phyloP scores from a whole-genome alignment of 106 monocot genomes.

The Phalaenopsis equestris region DNA sequence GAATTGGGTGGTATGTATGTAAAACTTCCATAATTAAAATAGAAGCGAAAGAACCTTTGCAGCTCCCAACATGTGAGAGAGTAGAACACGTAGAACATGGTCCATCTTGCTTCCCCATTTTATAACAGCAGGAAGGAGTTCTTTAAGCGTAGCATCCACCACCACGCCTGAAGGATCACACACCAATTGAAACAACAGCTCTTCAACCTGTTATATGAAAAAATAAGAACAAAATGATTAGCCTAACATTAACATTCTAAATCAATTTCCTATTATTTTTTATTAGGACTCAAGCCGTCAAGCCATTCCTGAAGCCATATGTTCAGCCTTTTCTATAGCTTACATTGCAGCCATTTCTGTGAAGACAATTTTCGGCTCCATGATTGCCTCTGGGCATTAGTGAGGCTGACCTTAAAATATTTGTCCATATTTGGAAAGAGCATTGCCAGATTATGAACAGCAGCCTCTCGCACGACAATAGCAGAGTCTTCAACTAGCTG shows the following conservation, averaged over 20 bases:
- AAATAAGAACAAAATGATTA: conserved; percentile 13
- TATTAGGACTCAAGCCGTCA: conserved; percentile 30
- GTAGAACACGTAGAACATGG: conserved; percentile 65
- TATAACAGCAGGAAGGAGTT: conserved; percentile 77
- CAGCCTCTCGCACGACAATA: conserved; percentile 89
- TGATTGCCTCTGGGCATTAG: conserved; percentile 86
- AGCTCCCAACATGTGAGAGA: conserved; percentile 68
- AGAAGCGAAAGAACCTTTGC: conserved; percentile 42
- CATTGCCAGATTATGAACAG: conserved; percentile 87
- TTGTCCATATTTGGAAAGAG: conserved; percentile 95
- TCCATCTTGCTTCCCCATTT: conserved; percentile 90
- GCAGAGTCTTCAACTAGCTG: conserved; percentile 94
- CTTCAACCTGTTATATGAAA: conserved; percentile 62
- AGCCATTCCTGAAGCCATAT: conserved; percentile 46
- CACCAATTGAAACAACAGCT: conserved; percentile 81
- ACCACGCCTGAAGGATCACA: conserved; percentile 93
- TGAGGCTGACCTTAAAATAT: conserved; percentile 99
- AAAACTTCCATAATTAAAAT: not conserved
- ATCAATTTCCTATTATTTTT: conserved; percentile 11
- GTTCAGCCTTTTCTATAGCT: conserved; percentile 67
- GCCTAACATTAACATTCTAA: conserved; percentile 11
- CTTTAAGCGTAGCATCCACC: conserved; percentile 72
- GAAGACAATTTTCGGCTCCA: conserved; percentile 85
- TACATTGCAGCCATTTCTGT: conserved; percentile 81
- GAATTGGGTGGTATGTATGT: no score